Evolutionary conservation across 768 basidiomycete genomes (phyloP), one percentile per base, ranked within the genome.

Genomic region (Heimioporus sp.): DNA sequence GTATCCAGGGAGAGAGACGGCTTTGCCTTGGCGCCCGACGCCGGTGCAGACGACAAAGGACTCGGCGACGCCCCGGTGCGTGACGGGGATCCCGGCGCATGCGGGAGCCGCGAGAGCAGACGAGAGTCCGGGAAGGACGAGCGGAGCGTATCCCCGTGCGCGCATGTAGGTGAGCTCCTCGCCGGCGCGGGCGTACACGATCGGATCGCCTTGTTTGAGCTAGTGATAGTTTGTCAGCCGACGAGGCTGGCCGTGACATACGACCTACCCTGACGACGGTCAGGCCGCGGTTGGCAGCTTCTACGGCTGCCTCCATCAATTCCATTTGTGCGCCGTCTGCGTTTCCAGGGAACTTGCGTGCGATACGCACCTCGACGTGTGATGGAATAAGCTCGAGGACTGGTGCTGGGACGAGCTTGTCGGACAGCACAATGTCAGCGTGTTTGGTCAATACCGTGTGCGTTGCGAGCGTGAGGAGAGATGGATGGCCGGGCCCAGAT

Each of bases 191-290:
- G 92, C 97, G 65, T 97, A 99, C 0, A 99, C 83, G 15, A 88
- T 86, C 11, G 97, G 97, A 66, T 99, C 97, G 12, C 97, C 97
- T 76, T 98, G 97, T 73, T 99, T 98, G 16, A 99, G 77, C 90
- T 92, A 45, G 19, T 24, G 8, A 32, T n/a, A 10, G 16, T 7
- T 40, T 40, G 45, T 62, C 1, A 44, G 46, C 3, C 46, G 36
- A 2, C 37, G 30, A 35, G 21, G 3, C 35, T 34, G 9, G 11
- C 19, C 4, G n/a, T 1, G 5, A 1, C 2, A 36, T 11, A 46
- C 24, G 1, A 76, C 87, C 43, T 62, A 92, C 90, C 48, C 96
- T 77, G 32, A 99, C 89, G 21, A 99, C 95, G 7, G 83, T 87
- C 53, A 92, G 71, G 0, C 96, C 97, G 16, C 76, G 77, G 45